Evolutionary conservation across 768 basidiomycete species (phyloP).

Genomic region (Scleroderma bovista): DNA sequence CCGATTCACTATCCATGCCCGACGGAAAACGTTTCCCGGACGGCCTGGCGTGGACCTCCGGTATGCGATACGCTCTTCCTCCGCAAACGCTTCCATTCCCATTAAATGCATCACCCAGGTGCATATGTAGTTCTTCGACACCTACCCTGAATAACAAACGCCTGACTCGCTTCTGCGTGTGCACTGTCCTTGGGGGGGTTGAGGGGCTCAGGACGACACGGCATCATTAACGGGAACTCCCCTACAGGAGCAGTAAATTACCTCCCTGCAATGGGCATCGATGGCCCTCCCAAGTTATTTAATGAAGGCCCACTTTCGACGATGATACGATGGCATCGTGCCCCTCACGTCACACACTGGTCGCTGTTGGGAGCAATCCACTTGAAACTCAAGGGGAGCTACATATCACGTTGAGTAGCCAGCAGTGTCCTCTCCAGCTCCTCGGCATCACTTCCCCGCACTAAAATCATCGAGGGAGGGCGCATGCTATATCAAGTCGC

Average conservation of each 20-base stretch:
- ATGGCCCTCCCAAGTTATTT: background rate
- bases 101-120: background rate
- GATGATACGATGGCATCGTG: background rate
- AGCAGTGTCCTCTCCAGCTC: background rate
- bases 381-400: no score
- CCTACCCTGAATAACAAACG: no score
- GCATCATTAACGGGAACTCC: background rate
- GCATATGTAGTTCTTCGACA: no score
- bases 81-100: background rate
- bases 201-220: background rate
- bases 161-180: no score
- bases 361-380: background rate
- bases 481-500: background rate
- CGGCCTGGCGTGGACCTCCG: background rate
- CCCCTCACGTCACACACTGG: background rate
- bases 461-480: background rate
- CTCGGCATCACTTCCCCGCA: background rate
- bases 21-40: no score
- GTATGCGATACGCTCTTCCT: background rate
- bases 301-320: background rate
- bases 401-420: no score
- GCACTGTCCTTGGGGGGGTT: background rate
- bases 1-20: no score
- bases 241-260: background rate
- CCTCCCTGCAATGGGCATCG: background rate